Percentiles rank a stretch among this genome's conserved stretches.
These are phyloP conservation scores for Nicotiana knightiana DNA, from an alignment of 257 asterid genomes.

Conservation along the genomic window DNA sequence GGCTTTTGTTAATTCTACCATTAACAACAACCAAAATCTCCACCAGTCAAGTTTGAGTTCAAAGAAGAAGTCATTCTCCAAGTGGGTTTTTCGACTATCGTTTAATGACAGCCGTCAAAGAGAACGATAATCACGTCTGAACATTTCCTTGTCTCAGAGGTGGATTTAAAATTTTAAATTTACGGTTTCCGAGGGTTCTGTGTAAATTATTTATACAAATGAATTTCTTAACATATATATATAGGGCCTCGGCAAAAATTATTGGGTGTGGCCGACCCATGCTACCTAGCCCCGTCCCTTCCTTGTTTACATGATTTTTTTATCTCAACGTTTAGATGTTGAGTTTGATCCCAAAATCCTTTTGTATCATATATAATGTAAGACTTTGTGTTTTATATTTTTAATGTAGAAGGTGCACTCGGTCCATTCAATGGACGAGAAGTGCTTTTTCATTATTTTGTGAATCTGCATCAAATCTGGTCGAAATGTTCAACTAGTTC, in stretches of 20 bases:
- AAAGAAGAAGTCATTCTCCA: conserved; percentile 36
- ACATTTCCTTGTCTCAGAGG: too few relatives aligned
- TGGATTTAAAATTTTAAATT: too few relatives aligned
- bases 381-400: neutral
- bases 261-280: too few relatives aligned
- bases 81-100: conserved; percentile 60
- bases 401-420: neutral
- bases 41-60: conserved; percentile 24
- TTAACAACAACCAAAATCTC: neutral
- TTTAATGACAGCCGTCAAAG: conserved; percentile 38
- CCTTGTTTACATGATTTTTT: neutral
- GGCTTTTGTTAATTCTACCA: neutral
- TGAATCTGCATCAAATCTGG: neutral
- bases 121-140: conserved; percentile 31
- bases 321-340: neutral
- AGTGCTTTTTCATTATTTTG: neutral
- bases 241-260: too few relatives aligned
- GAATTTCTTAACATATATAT: too few relatives aligned
- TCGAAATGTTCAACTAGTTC: neutral
- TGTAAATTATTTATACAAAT: too few relatives aligned
- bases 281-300: too few relatives aligned
- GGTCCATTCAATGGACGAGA: neutral
- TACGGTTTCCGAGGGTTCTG: too few relatives aligned
- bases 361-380: neutral
- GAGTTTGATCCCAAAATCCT: neutral